Conservation (phyloP, 352 stramenopile species). For the Hyaloperonospora arabidopsidis region DNA sequence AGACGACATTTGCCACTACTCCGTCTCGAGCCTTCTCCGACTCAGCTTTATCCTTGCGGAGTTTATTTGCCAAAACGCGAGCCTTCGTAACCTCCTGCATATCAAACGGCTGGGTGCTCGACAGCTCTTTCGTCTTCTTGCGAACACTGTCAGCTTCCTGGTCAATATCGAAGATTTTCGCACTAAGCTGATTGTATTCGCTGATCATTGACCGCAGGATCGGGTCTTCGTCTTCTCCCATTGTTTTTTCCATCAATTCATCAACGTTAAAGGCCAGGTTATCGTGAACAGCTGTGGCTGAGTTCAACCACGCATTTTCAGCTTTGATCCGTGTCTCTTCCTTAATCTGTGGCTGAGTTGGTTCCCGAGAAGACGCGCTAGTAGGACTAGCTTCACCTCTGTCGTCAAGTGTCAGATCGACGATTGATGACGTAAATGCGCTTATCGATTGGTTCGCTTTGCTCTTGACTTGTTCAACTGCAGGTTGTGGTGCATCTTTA, state of each 20-base stretch:
- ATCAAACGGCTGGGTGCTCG: conserved; percentile 21
- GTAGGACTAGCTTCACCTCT: conserved; percentile 18
- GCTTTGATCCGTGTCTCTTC: conserved; percentile 24
- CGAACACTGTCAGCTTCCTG: conserved; percentile 25
- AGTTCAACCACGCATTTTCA: conserved; percentile 26
- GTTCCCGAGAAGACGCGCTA: conserved; percentile 3
- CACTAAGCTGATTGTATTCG: conserved; percentile 51
- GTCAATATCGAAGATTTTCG: conserved; percentile 40
- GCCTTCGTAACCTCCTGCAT: conserved; percentile 29
- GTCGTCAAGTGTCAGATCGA: conserved; percentile 37
- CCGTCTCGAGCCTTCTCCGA: conserved; percentile 38
- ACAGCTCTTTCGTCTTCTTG: conserved; percentile 33
- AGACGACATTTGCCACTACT: conserved; percentile 38
- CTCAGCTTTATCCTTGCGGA: conserved; percentile 22
- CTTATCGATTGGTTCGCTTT: conserved; percentile 13
- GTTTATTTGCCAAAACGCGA: conserved; percentile 10
- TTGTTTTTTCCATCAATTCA: conserved; percentile 25
- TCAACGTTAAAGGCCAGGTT: conserved; percentile 24
- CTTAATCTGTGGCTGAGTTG: conserved; percentile 18
- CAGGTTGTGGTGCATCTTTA: not conserved
- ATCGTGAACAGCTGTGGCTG: conserved; percentile 14
- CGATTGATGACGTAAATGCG: conserved; percentile 15
- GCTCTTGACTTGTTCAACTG: conserved; percentile 1
- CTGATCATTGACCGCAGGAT: conserved; percentile 42
- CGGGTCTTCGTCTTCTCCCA: conserved; percentile 44